phyloP scores from a whole-genome alignment of 176 grass and related monocot genomes.

The Paspalum vaginatum region DNA sequence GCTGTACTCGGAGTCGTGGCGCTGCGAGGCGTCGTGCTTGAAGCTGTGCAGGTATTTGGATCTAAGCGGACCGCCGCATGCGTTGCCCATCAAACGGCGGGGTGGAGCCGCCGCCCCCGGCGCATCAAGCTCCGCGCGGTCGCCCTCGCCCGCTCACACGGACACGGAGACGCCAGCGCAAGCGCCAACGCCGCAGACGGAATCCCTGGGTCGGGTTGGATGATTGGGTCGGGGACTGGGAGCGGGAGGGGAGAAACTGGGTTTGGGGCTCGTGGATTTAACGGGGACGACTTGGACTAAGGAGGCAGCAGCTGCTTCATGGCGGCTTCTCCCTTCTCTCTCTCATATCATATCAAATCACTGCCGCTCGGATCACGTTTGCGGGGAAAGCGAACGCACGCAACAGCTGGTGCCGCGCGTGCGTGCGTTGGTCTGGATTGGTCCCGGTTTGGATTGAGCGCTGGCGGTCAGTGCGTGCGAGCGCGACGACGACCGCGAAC shows the following conservation, averaged over 20 bases:
- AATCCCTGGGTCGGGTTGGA: conserved; percentile 31
- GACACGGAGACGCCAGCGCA: conserved; percentile 25
- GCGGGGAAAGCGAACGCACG: conserved; percentile 42
- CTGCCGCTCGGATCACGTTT: conserved; percentile 33
- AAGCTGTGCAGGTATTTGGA: conserved; percentile 63
- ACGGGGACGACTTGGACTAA: neutral
- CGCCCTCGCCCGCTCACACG: neutral
- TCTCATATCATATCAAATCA: neutral
- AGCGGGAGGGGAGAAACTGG: conserved; percentile 19
- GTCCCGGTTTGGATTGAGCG: neutral
- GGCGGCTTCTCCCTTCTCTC: conserved; percentile 44
- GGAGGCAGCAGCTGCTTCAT: conserved; percentile 37
- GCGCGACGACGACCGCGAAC: conserved; percentile 4
- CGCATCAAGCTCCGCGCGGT: conserved; percentile 34
- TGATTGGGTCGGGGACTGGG: neutral
- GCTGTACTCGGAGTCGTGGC: conserved; percentile 47
- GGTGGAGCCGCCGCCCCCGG: conserved; percentile 39
- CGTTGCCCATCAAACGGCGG: conserved; percentile 97
- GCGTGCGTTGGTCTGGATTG: neutral
- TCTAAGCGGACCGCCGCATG: conserved; percentile 77
- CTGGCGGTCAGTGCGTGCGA: conserved; percentile 14
- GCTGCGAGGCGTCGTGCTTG: conserved; percentile 53
- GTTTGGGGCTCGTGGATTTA: conserved; percentile 35
- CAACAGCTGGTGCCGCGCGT: conserved; percentile 23
- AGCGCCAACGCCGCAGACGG: conserved; percentile 1